Evolutionary conservation across 2,329 filamentous ascomycete genomes (phyloP), one percentile per base, ranked within the genome.

Genomic region (Fusarium sp.): DNA sequence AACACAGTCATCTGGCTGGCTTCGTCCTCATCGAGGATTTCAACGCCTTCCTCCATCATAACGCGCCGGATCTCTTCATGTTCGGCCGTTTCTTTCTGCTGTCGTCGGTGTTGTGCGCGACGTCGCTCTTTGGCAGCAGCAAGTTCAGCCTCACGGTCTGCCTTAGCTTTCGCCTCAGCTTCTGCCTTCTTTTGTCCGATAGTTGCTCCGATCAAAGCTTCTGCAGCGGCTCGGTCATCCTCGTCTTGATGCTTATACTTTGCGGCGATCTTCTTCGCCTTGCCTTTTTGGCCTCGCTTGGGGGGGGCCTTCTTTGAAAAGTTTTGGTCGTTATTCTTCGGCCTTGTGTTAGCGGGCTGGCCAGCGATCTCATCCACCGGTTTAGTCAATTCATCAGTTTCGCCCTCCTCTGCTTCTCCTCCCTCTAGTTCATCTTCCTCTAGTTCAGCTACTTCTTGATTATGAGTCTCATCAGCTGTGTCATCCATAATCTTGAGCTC

Each of bases 201-300:
- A 64, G 87, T 84, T 4, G 93, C 91, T 41, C 96, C 96, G n/a
- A 97, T 90, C n/a, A 98, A 87, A 27, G 90, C 87, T 81, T 98
- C 92, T 35, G 94, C 94, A 0, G 95, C 88, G 10, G 88, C 89
- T 15, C 94, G 93, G 77, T 99, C 96, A 81, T 97, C 95, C 60
- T 97, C 94, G 75, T 98, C 95, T 85, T 98, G 96, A 75, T 97
- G 85, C 48, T 92, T 95, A 82, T 99, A 99, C 80, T 97, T 98
- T 64, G 89, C 85, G 6, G 93, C 93, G 4, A 93, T 90, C 80
- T 96, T 97, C 84, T 97, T 97, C 45, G 91, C 90, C 79, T 97
- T 97, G 65, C 87, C 88, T 63, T 89, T 90, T 80, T 97, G 94
- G 33, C 94, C 94, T 62, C 95, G 90, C 78, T 90, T 92, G 35